Evolutionary conservation across 2,329 filamentous ascomycete genomes (phyloP).

Genomic region (Tolypocladium pustulatum): DNA sequence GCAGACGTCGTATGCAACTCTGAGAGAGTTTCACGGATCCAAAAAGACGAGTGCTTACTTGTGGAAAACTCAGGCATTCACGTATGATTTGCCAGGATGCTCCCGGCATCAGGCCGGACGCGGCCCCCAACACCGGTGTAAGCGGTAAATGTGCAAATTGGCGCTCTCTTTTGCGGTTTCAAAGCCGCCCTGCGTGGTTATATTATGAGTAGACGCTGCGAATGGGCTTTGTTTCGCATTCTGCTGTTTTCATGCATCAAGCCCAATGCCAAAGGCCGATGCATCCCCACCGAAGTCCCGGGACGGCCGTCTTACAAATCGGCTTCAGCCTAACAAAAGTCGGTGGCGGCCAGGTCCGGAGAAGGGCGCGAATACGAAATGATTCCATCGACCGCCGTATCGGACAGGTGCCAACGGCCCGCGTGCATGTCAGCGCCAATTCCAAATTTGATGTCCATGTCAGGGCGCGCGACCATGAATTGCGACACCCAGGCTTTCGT

Average conservation of each 20-base stretch:
- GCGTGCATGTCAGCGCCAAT: neutral
- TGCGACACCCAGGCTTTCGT: neutral
- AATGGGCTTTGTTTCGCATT: too few species aligned
- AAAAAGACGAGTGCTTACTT: too few species aligned
- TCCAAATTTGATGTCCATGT: neutral
- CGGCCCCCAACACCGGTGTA: neutral
- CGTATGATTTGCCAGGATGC: too few species aligned
- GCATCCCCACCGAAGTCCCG: neutral
- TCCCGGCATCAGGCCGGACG: too few species aligned
- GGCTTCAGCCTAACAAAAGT: neutral
- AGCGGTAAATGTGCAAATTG: too few species aligned
- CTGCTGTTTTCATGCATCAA: neutral
- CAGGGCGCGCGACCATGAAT: neutral
- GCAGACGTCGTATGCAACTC: too few species aligned
- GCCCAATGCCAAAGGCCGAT: neutral
- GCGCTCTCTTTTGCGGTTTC: too few species aligned
- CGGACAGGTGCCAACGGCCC: neutral
- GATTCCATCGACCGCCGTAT: neutral
- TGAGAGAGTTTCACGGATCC: too few species aligned
- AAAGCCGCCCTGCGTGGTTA: too few species aligned
- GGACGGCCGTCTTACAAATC: neutral
- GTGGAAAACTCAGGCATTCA: too few species aligned
- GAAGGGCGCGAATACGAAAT: neutral
- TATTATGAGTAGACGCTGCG: too few species aligned
- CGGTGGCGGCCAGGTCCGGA: neutral